Evolutionary conservation across 106 monocot genomes (phyloP).

Genomic region (Vanilla planifolia): DNA sequence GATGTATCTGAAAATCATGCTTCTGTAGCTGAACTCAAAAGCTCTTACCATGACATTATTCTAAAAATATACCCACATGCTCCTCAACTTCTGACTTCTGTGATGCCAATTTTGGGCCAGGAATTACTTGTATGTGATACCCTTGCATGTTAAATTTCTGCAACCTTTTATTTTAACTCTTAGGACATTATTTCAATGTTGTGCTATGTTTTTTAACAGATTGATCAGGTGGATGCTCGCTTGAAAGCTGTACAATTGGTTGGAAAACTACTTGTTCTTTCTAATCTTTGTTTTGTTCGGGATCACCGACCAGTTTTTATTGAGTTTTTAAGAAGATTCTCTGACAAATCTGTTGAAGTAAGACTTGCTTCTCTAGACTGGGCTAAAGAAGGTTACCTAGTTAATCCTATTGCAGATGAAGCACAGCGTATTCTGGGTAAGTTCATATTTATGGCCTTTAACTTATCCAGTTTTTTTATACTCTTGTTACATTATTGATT

Average conservation of each 20-base stretch:
- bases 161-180: neutral
- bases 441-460: conserved; percentile 7
- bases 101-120: conserved; percentile 64
- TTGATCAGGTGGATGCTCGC: conserved; percentile 86
- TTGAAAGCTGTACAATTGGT: conserved; percentile 68
- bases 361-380: conserved; percentile 71
- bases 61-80: conserved; percentile 57
- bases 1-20: conserved; percentile 21
- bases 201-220: conserved; percentile 35
- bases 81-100: conserved; percentile 59
- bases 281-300: conserved; percentile 44
- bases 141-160: neutral
- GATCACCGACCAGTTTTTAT: conserved; percentile 54
- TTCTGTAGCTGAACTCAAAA: conserved; percentile 33
- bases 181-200: neutral
- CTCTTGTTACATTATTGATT: conserved; percentile 5
- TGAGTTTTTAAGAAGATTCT: conserved; percentile 80
- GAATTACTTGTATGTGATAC: conserved; percentile 68
- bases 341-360: conserved; percentile 83
- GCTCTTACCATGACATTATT: conserved; percentile 61
- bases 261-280: conserved; percentile 62
- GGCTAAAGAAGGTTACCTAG: conserved; percentile 59
- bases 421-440: conserved; percentile 55
- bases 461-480: conserved; percentile 1
- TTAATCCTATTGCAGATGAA: conserved; percentile 31